These are phyloP conservation scores for Sarocladium oryzae DNA, from an alignment of 2,329 filamentous ascomycete species.

Conservation along the genomic window DNA sequence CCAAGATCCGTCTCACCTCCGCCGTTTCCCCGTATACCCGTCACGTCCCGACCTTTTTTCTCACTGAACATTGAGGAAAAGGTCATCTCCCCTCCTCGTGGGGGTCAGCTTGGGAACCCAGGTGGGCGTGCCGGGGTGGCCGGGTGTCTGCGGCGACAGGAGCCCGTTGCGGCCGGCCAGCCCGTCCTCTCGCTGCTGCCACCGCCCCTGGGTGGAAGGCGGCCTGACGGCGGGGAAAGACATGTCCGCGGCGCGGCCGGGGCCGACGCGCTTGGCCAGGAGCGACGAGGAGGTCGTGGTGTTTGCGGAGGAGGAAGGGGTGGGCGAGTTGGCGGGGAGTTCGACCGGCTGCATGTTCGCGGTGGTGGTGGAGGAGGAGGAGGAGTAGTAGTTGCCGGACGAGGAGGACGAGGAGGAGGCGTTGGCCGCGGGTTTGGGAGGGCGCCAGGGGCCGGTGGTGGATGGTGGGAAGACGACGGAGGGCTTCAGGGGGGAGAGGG, in stretches of 20 bases:
- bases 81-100: constrained; percentile 57
- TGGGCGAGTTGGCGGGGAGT: constrained; percentile 9
- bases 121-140: constrained; percentile 36
- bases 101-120: constrained; percentile 63
- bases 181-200: constrained; percentile 4
- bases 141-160: constrained; percentile 15
- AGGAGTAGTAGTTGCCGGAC: constrained; percentile 1
- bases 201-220: background rate
- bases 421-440: background rate
- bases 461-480: background rate
- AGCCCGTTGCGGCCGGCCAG: background rate
- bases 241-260: constrained; percentile 41
- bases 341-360: constrained; percentile 8
- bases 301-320: constrained; percentile 11
- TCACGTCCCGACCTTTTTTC: no score
- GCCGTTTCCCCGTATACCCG: background rate
- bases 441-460: constrained; percentile 1
- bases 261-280: constrained; percentile 46
- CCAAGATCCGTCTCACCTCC: no score
- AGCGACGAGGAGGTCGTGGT: constrained; percentile 35
- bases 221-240: constrained; percentile 22
- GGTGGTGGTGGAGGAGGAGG: background rate
- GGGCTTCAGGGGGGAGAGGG: background rate
- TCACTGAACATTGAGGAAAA: constrained; percentile 52
- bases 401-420: constrained; percentile 13